These are phyloP conservation scores for Diaporthe longicolla DNA, from an alignment of 2,329 filamentous ascomycete species.

Conservation along the genomic window DNA sequence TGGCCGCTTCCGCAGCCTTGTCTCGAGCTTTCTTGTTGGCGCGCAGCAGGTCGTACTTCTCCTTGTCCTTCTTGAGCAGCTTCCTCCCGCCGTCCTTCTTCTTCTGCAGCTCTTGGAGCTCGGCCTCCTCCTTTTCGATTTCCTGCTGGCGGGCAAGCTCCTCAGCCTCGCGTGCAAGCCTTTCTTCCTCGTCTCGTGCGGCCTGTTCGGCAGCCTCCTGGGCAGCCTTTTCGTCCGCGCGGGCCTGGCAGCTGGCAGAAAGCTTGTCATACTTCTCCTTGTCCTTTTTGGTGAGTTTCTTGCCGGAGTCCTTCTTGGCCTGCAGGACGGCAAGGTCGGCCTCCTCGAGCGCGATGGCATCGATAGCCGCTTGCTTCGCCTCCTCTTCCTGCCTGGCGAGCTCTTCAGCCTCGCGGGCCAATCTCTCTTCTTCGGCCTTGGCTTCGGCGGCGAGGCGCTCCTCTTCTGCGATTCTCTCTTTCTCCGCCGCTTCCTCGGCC, in stretches of 20 bases:
- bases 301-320: conserved; percentile 40
- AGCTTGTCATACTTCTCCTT: conserved; percentile 39
- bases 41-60: conserved; percentile 37
- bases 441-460: conserved; percentile 42
- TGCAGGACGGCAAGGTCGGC: conserved; percentile 40
- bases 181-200: conserved; percentile 41
- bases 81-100: conserved; percentile 43
- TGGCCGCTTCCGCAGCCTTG: conserved; percentile 39
- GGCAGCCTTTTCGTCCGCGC: conserved; percentile 43
- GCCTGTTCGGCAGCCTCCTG: conserved; percentile 42
- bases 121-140: conserved; percentile 43
- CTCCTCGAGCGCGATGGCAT: conserved; percentile 41
- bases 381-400: conserved; percentile 38
- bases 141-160: conserved; percentile 40
- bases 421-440: conserved; percentile 38
- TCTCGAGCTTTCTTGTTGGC: conserved; percentile 41
- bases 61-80: conserved; percentile 42
- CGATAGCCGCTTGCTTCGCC: conserved; percentile 40
- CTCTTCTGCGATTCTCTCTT: conserved; percentile 39
- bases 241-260: conserved; percentile 40
- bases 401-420: conserved; percentile 41
- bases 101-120: conserved; percentile 47
- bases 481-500: conserved; percentile 41
- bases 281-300: conserved; percentile 39
- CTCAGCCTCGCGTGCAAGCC: conserved; percentile 42